Conservation (phyloP, 2,329 filamentous ascomycete species). For the Cryphonectria nitschkei region DNA sequence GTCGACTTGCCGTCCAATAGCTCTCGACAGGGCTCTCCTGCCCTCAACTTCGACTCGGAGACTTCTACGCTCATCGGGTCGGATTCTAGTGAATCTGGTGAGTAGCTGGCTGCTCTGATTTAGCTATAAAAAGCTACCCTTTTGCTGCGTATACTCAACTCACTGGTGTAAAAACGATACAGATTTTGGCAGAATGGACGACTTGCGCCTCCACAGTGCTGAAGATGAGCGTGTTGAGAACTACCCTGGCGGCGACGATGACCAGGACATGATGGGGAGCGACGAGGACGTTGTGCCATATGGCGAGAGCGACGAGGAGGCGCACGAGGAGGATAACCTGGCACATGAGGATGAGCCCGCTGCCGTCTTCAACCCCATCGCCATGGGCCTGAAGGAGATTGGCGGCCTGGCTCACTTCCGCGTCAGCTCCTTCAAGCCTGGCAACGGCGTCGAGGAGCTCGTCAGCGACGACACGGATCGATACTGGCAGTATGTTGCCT, state of each 20-base stretch:
- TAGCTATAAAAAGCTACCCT: not conserved
- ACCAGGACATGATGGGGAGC: conserved; percentile 24
- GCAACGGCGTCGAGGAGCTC: conserved; percentile 76
- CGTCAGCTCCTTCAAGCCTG: conserved; percentile 79
- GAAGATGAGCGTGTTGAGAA: conserved; percentile 33
- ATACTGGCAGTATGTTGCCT: conserved; percentile 72
- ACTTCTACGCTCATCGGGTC: not conserved
- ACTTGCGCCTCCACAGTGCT: conserved; percentile 30
- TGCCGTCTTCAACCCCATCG: conserved; percentile 54
- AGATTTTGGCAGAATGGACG: conserved; percentile 27
- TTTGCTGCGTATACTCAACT: not conserved
- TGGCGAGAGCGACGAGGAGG: conserved; percentile 15
- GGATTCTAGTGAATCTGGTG: conserved; percentile 3
- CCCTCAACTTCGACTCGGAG: not conserved
- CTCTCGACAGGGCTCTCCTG: not conserved
- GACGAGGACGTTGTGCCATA: conserved; percentile 15
- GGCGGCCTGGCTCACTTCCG: conserved; percentile 83
- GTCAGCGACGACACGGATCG: conserved; percentile 72
- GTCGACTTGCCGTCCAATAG: not conserved
- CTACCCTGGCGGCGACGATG: conserved; percentile 31
- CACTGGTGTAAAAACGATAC: conserved; percentile 1
- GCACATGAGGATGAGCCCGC: conserved; percentile 13
- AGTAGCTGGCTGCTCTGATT: not conserved
- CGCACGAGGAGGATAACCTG: conserved; percentile 21
- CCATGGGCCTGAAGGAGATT: conserved; percentile 74